phyloP scores from a whole-genome alignment of 163 green algal genomes.

The Botryococcus braunii region DNA sequence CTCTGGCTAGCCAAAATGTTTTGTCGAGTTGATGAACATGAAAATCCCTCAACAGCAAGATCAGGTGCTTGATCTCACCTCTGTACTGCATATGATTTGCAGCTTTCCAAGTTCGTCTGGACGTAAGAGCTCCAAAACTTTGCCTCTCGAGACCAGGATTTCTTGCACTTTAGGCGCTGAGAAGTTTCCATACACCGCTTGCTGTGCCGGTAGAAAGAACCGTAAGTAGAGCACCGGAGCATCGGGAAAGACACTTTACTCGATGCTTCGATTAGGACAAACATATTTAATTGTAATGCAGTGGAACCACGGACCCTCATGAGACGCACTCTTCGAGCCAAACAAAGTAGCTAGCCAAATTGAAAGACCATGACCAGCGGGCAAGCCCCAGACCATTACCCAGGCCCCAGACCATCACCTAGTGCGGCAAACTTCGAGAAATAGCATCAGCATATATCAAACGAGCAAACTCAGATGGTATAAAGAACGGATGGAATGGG shows the following conservation, averaged over 20 bases:
- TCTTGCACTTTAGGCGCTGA: slow-evolving; percentile 91
- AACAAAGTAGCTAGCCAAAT: background rate
- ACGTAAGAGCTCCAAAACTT: slow-evolving; percentile 89
- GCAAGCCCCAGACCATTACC: background rate
- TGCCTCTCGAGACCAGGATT: slow-evolving; percentile 81
- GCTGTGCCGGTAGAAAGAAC: too few relatives aligned
- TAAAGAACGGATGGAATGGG: background rate
- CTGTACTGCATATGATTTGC: slow-evolving; percentile 60
- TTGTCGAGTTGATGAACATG: too few relatives aligned
- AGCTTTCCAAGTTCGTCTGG: slow-evolving; percentile 86
- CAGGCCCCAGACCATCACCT: background rate
- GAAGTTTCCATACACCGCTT: slow-evolving; percentile 93
- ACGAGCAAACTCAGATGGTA: background rate
- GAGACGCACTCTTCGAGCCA: background rate
- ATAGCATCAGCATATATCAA: slow-evolving; percentile 5
- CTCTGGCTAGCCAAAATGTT: too few relatives aligned
- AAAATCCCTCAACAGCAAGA: too few relatives aligned
- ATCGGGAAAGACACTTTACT: too few relatives aligned
- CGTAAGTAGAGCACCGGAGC: background rate
- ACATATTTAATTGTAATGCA: background rate
- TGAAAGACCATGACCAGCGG: background rate
- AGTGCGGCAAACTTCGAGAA: too few relatives aligned
- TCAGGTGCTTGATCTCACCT: slow-evolving; percentile 23
- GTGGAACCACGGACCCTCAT: background rate
- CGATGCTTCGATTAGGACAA: background rate